Base-by-base conservation (phyloP, 257 asterid species). In the Thymus mandschuricus region DNA sequence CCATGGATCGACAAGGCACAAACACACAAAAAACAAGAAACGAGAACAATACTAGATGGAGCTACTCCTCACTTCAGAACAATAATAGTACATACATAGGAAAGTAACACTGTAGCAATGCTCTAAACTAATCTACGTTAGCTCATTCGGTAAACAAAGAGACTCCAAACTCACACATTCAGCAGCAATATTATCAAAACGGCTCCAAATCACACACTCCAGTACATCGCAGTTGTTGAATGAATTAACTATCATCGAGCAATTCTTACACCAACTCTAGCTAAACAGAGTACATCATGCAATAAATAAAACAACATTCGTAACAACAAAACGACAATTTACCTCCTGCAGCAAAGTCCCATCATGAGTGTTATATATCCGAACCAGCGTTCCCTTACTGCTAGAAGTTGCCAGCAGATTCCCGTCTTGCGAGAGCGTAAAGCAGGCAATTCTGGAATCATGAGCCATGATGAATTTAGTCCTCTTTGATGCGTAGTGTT, bases 311-410 rank as follows among this genome's bases (percentile, higher is more conserved):
- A 2, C 33, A 8, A 8, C 27, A 70, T 8, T 7, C 45, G 11
- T 29, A 10, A 46, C 44, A 27, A 13, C 10, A 48, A 58, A 10
- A 38, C 1, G 60, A 50, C 15, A 59, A 27, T 40, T 38, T 83
- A 93, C 97, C 96, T 90, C 97, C 84, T 90, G 98, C 76, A 86
- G 80, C 84, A 88, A 83, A 56, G 92, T 88, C 65, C 97, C 98
- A 75, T 90, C 96, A 27, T 83, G 83, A 12, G 97, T 86, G 74
- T 90, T 93, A 63, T 76, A 91, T 59, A 92, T 79, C 75, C 97
- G 78, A 10, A 92, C 85, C 67, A 90, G 76, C 34, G 97, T 92
- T 68, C 98, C 97, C 75, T 92, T 92, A 70, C 87, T 87, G 84
- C 97, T 90, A 0, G 96, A 88, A 8, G 98, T 90, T 27, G 98